Evolutionary conservation across 139 green algal genomes (phyloP), one percentile per base, ranked within the genome.

Genomic region (Micromonas commoda): DNA sequence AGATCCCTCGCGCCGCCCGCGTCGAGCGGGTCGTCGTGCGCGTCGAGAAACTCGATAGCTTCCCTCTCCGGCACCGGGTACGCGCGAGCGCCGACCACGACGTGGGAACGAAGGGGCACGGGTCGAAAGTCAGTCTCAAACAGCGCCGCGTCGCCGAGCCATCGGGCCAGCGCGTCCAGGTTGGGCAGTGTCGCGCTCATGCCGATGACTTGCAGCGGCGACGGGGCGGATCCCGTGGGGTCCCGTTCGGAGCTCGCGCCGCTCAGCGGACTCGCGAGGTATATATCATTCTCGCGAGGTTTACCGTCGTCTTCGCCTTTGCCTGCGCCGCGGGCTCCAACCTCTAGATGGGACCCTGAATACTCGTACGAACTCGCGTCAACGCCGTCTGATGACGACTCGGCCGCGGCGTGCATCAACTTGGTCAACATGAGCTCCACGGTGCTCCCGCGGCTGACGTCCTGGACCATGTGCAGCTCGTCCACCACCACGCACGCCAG

Each of bases 361-460:
- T n/a, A n/a, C n/a, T n/a, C n/a, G n/a, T n/a, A 65, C 24, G 28
- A 65, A 1, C n/a, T 65, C 2, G 54, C n/a, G 54, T 65, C n/a
- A 24, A 24, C 54, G 54, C 54, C 54, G 54, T 65, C 54, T 2
- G 54, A 65, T 24, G 54, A 65, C 54, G 54, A 65, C 53, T 65
- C 33, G 65, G 26, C 83, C 31, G 75, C 64, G 2, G 81, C 72
- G 76, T 90, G 97, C 28, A 88, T 66, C 67, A 99, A 85, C 84
- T 99, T 99, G 60, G 94, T 97, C 24, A 99, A 88, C 82, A 99
- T 82, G 23, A 98, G 88, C 87, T 99, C 96, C 80, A 99, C 86
- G 77, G 96, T 85, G 82, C 94, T 95, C 21, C 95, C 96, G 24
- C 93, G 85, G 71, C 90, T 83, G 60, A 85, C 76, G 38, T 97